Evolutionary conservation across 2,329 filamentous ascomycete species (phyloP), one percentile per base, ranked within the genome.

Genomic region (Cytospora mali): DNA sequence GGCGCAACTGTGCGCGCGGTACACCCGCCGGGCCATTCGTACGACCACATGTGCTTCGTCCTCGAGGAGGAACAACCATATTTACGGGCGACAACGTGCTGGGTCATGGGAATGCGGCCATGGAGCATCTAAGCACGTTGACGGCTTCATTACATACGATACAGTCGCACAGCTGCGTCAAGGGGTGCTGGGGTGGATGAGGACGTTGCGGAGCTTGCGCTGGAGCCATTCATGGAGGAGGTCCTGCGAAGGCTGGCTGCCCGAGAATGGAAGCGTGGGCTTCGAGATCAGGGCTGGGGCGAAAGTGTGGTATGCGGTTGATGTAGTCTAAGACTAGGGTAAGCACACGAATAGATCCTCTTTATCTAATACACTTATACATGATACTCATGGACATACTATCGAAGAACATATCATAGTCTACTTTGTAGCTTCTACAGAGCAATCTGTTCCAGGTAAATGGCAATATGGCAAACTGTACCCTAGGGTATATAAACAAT

Each of bases 81-180:
- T 95, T 97, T 74, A 96, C 92, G 0, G 93, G 89, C 9, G 93
- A 96, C 75, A 96, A 94, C 72, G 89, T 97, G 2, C 82, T 97
- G 2, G 93, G 93, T 0, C 91, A 96, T 64, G 92, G 92, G 14
- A 95, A 91, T 2, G 88, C 90, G 5, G 91, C 94, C 0, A 96
- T 96, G 68, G 91, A 96, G 73, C 86, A 95, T 67, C 80, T 96
- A 10, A 74, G 77, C 1, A 77, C 79, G 0, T 97, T 58, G 62
- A 67, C 68, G 64, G 54, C 25, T 5, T 54, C 60, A 0, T 64
- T 70, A 28, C 52, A 54, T 1, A 4, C 21, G 13, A 69, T 70
- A 66, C 48, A 57, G 39, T 11, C 49, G n/a, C 63, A 76, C 3
- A 67, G 69, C 10, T 81, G 78, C 62, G 39, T 10, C 0, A 67